A percentile compares a stretch with the other conserved stretches of the same genome.
These are phyloP conservation scores for Phascolomyces articulosus DNA, from an alignment of 371 early-diverging fungal species.

Conservation along the genomic window DNA sequence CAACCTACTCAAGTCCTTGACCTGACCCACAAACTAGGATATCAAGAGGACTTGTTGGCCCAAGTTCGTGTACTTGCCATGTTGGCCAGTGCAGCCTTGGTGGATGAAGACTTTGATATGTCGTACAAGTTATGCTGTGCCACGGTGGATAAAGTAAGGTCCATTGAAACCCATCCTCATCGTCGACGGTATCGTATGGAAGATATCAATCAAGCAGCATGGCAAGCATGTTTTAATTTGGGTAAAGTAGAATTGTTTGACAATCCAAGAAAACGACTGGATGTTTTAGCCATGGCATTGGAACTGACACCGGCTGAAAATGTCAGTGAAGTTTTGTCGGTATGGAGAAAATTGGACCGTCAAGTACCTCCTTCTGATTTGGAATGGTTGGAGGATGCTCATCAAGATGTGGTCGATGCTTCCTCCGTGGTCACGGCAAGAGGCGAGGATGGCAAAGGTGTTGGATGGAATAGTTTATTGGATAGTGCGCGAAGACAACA, in stretches of 20 bases:
- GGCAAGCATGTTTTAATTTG: constrained; percentile 59
- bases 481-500: constrained; percentile 13
- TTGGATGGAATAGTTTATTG: constrained; percentile 13
- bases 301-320: constrained; percentile 62
- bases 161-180: constrained; percentile 10
- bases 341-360: constrained; percentile 60
- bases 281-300: constrained; percentile 65
- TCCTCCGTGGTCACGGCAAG: too few species aligned
- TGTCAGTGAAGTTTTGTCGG: constrained; percentile 52
- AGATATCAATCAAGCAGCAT: constrained; percentile 55
- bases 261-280: constrained; percentile 51
- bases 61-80: constrained; percentile 58
- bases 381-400: neutral
- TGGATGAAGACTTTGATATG: constrained; percentile 51
- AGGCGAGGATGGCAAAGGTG: neutral
- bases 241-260: constrained; percentile 46
- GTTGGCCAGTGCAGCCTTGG: constrained; percentile 64
- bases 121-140: constrained; percentile 58
- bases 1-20: constrained; percentile 57
- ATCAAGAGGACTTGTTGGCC: constrained; percentile 48
- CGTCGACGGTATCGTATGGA: constrained; percentile 19
- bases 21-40: constrained; percentile 64
- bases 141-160: constrained; percentile 39
- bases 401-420: neutral
- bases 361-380: constrained; percentile 24